Evolutionary conservation across 305 asterid genomes (phyloP).

Genomic region (Rubia peregrina): DNA sequence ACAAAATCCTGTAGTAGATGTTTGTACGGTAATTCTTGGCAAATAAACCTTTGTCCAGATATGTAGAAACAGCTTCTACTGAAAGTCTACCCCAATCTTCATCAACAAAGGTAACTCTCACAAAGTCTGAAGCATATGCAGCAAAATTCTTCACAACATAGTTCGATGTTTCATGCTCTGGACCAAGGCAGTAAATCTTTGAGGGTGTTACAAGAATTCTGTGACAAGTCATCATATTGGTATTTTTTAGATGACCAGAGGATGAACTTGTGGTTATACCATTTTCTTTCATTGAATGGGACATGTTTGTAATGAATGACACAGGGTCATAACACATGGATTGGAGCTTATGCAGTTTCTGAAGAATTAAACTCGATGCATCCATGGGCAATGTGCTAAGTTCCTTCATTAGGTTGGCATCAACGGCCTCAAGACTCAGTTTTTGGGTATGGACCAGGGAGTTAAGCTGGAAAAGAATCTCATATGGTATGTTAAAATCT

Average conservation of each 20-base stretch:
- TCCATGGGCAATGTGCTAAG: slow-evolving; percentile 46
- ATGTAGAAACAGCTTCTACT: slow-evolving; percentile 38
- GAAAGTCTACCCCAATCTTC: slow-evolving; percentile 90
- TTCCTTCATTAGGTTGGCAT: slow-evolving; percentile 39
- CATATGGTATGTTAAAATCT: slow-evolving; percentile 43
- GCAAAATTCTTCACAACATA: slow-evolving; percentile 77
- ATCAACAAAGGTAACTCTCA: slow-evolving; percentile 88
- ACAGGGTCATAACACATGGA: slow-evolving; percentile 61
- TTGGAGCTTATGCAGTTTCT: slow-evolving; percentile 63
- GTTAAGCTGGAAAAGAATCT: slow-evolving; percentile 77
- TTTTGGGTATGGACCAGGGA: slow-evolving; percentile 77
- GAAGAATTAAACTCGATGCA: slow-evolving; percentile 43
- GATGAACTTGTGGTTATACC: slow-evolving; percentile 28
- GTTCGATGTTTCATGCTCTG: slow-evolving; percentile 84
- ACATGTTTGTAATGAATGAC: slow-evolving; percentile 35
- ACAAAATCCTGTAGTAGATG: slow-evolving; percentile 47
- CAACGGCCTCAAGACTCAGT: slow-evolving; percentile 56
- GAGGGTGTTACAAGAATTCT: slow-evolving; percentile 75
- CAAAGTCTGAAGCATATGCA: slow-evolving; percentile 57
- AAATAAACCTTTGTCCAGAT: slow-evolving; percentile 48
- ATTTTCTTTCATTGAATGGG: slow-evolving; percentile 22
- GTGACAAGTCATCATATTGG: slow-evolving; percentile 69
- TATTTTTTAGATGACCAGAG: slow-evolving; percentile 32
- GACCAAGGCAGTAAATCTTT: slow-evolving; percentile 79
- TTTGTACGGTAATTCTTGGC: slow-evolving; percentile 60